These are phyloP conservation scores for Eucalyptus fibrosa DNA, from an alignment of 345 rosid genomes.

Conservation along the genomic window DNA sequence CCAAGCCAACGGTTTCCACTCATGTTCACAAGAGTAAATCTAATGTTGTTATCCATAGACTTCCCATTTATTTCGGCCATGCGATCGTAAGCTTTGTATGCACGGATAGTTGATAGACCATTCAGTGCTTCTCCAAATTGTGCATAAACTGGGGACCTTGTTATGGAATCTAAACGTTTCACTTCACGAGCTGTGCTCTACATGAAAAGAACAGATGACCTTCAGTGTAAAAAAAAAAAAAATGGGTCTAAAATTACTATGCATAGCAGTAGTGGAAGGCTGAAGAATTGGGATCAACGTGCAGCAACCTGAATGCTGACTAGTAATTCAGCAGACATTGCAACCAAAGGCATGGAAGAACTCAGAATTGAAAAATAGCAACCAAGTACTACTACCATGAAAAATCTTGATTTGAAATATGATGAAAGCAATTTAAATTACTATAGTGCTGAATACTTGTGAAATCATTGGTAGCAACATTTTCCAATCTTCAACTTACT, in stretches of 20 bases:
- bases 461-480: background rate
- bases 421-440: background rate
- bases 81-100: conserved; percentile 90
- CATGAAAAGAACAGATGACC: background rate
- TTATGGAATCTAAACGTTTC: conserved; percentile 84
- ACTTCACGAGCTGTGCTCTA: conserved; percentile 98
- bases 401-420: background rate
- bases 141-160: conserved; percentile 98
- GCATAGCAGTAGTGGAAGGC: background rate
- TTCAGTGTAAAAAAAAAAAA: background rate
- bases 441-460: background rate
- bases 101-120: conserved; percentile 87
- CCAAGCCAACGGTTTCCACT: conserved; percentile 97
- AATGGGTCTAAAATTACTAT: background rate
- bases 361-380: background rate
- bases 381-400: background rate
- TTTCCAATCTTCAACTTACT: background rate
- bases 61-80: conserved; percentile 93
- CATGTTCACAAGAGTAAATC: conserved; percentile 87
- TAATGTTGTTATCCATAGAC: conserved; percentile 87
- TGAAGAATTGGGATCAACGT: background rate
- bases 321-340: background rate
- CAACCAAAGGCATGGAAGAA: background rate
- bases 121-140: conserved; percentile 98
- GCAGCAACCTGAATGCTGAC: background rate